Conservation (phyloP, 805 yeast genomes). For the Isabelozyma rhagii region DNA sequence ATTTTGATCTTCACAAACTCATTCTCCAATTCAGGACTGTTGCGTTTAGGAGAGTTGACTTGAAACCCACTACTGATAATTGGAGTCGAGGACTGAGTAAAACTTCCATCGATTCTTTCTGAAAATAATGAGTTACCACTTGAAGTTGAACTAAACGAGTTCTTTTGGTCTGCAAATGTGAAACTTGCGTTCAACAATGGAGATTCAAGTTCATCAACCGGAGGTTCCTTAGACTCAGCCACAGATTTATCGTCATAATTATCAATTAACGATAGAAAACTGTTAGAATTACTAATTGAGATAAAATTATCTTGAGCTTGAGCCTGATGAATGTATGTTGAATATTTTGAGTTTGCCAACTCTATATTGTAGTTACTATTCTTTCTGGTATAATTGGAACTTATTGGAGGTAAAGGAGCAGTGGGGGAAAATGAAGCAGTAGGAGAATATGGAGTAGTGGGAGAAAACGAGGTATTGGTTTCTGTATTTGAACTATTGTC, state of each 20-base stretch:
- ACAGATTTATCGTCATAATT: conserved; percentile 19
- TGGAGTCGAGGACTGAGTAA: not conserved
- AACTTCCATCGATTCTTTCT: not conserved
- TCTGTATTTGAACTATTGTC: not conserved
- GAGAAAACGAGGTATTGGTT: conserved; percentile 4
- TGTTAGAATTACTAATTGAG: conserved; percentile 13
- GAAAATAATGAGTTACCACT: not conserved
- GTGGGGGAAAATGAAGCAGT: conserved; percentile 8
- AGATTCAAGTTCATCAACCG: not conserved
- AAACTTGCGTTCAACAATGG: not conserved
- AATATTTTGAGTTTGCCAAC: conserved; percentile 7
- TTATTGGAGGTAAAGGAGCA: not conserved
- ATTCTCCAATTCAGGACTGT: not conserved
- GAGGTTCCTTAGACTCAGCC: not conserved
- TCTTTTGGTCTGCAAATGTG: not conserved
- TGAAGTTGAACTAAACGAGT: not conserved
- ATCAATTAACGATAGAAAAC: conserved; percentile 27
- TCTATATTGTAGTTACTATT: conserved; percentile 2
- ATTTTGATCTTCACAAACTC: conserved; percentile 22
- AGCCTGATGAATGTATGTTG: conserved; percentile 9
- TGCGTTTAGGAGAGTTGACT: not conserved
- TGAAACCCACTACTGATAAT: not conserved
- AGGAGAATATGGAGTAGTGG: conserved; percentile 12
- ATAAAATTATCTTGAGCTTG: not conserved
- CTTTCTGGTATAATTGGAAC: not conserved